Evolutionary conservation across 441 rosid species (phyloP).

Genomic region (Brassica hybrid): DNA sequence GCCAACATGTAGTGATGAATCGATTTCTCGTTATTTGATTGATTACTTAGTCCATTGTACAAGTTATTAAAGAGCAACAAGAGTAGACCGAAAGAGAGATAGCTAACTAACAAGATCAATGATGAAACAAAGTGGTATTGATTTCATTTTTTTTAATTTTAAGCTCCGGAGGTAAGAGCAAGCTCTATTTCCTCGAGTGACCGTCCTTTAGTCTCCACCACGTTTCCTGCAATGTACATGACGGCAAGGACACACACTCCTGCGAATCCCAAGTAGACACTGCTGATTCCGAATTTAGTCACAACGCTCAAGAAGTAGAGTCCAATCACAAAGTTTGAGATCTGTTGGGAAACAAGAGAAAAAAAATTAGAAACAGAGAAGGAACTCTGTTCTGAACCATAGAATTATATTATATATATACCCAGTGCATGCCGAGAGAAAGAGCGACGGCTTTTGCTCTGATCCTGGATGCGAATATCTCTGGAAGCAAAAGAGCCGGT

Average conservation of each 20-base stretch:
- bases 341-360: slow-evolving; percentile 49
- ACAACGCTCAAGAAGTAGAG: slow-evolving; percentile 90
- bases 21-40: slow-evolving; percentile 24
- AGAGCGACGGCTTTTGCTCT: slow-evolving; percentile 97
- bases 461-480: slow-evolving; percentile 93
- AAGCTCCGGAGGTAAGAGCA: slow-evolving; percentile 62
- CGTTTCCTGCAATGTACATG: slow-evolving; percentile 74
- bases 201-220: slow-evolving; percentile 95
- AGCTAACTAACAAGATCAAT: slow-evolving; percentile 25
- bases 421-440: slow-evolving; percentile 98
- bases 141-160: slow-evolving; percentile 22
- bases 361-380: slow-evolving; percentile 15
- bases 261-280: slow-evolving; percentile 83
- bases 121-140: slow-evolving; percentile 21
- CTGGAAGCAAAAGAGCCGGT: slow-evolving; percentile 96
- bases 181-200: slow-evolving; percentile 94
- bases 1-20: slow-evolving; percentile 73
- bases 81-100: background rate
- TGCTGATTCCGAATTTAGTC: slow-evolving; percentile 88
- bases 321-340: slow-evolving; percentile 90
- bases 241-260: slow-evolving; percentile 81
- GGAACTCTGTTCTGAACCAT: slow-evolving; percentile 7
- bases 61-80: slow-evolving; percentile 19
- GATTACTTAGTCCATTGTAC: slow-evolving; percentile 25
- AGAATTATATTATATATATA: slow-evolving; percentile 46